Conservation (phyloP, 176 grass and related monocot species). For the Alopecurus myosuroides region DNA sequence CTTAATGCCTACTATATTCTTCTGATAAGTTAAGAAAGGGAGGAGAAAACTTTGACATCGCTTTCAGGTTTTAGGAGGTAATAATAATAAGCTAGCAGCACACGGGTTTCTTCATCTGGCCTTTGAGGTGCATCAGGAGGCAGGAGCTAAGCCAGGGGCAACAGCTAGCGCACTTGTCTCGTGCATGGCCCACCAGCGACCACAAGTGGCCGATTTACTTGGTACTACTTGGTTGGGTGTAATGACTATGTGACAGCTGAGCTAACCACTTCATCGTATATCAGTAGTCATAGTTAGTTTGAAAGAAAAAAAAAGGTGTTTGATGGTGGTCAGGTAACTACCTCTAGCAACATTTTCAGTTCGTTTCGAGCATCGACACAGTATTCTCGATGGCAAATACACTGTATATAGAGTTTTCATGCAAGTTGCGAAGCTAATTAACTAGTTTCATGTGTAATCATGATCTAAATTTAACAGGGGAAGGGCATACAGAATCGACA, state of each 20-base stretch:
- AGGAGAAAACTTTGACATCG: not conserved
- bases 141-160: not conserved
- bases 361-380: not conserved
- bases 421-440: not conserved
- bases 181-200: not conserved
- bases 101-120: not conserved
- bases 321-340: not conserved
- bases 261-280: not conserved
- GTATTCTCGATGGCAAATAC: not conserved
- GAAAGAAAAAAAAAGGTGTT: too few species aligned
- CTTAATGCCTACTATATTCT: not conserved
- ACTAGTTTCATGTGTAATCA: not conserved
- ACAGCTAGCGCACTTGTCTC: not conserved
- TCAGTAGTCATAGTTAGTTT: not conserved
- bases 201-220: not conserved
- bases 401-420: not conserved
- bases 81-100: not conserved
- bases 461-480: not conserved
- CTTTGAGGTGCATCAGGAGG: slow-evolving; percentile 8
- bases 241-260: not conserved
- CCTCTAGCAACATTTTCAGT: not conserved
- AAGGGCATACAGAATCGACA: not conserved
- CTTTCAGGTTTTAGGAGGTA: not conserved
- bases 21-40: not conserved
- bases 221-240: not conserved